Evolutionary conservation across 2,329 filamentous ascomycete species (phyloP), one percentile per base, ranked within the genome.

Genomic region (Canariomyces notabilis): DNA sequence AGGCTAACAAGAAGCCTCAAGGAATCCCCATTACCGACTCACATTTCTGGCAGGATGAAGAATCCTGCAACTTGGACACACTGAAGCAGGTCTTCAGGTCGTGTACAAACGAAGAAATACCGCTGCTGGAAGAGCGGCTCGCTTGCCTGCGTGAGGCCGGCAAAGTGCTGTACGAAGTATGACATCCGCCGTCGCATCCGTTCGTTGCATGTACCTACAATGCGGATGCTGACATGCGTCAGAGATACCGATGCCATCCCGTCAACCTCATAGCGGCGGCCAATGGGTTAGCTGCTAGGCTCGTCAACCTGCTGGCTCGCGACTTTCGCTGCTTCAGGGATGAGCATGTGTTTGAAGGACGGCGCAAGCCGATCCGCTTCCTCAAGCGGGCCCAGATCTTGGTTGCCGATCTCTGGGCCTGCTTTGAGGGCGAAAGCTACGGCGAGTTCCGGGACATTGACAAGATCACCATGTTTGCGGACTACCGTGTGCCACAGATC

Each of bases 391-490:
- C 93, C 2, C 93, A 98, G 67, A 98, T 98, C 50, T 77, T 97
- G 16, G 90, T 95, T 2, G 94, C 94, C 18, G 93, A 98, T 64
- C 64, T 97, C 1, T 98, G 94, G 94, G 94, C 93, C 5, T 94
- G 89, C 53, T 97, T 97, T 64, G 80, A 91, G 43, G 89, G 89
- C 37, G 74, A 84, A 55, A 75, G 78, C 20, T 90, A 83, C 59
- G 94, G 93, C 23, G 72, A 77, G 21, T 98, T 98, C 65, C 63
- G 80, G 47, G 93, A 98, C 62, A 95, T 98, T 58, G 85, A 93
- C 68, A 89, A 89, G 64, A 85, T 98, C 59, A 98, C 93, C 50
- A 97, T 97, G 84, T 98, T 98, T 71, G 90, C 93, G 61, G 93
- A 98, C 70, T 98, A 98, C 63, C 85, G 93, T 35, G 85, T 98